Conservation (phyloP, 2,329 filamentous ascomycete species). For the Penicillium sp. region DNA sequence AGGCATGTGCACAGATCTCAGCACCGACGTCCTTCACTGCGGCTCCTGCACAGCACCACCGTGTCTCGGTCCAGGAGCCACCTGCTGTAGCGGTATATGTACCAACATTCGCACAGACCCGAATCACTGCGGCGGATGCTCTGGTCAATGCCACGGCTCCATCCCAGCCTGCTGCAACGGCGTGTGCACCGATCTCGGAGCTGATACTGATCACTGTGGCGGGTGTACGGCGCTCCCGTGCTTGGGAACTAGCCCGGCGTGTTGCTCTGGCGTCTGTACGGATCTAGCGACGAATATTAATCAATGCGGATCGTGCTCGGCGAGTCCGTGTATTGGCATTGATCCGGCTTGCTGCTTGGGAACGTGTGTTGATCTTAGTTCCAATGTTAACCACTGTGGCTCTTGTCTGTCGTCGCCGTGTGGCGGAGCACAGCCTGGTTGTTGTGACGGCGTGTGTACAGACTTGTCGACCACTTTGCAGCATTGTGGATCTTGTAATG, state of each 20-base stretch:
- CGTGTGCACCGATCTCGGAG: conserved; percentile 8
- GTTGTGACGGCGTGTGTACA: conserved; percentile 7
- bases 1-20: conserved; percentile 7
- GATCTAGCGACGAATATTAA: neutral
- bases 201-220: conserved; percentile 9
- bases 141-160: neutral
- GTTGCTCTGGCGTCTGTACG: conserved; percentile 1
- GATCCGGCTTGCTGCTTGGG: conserved; percentile 14
- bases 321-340: neutral
- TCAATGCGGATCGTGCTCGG: conserved; percentile 1
- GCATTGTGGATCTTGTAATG: conserved; percentile 15
- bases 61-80: neutral
- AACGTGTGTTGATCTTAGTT: conserved; percentile 9
- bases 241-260: conserved; percentile 2
- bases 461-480: conserved; percentile 9
- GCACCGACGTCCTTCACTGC: conserved; percentile 4
- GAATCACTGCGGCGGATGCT: neutral
- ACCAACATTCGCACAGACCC: neutral
- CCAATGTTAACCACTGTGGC: conserved; percentile 7
- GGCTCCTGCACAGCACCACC: conserved; percentile 5
- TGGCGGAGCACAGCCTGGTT: neutral
- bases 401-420: conserved; percentile 6
- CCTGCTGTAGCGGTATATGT: neutral
- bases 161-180: neutral
- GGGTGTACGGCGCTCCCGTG: conserved; percentile 8